Evolutionary conservation across 2,329 filamentous ascomycete species (phyloP), one percentile per base, ranked within the genome.

Genomic region (Stagonosporopsis vannaccii): DNA sequence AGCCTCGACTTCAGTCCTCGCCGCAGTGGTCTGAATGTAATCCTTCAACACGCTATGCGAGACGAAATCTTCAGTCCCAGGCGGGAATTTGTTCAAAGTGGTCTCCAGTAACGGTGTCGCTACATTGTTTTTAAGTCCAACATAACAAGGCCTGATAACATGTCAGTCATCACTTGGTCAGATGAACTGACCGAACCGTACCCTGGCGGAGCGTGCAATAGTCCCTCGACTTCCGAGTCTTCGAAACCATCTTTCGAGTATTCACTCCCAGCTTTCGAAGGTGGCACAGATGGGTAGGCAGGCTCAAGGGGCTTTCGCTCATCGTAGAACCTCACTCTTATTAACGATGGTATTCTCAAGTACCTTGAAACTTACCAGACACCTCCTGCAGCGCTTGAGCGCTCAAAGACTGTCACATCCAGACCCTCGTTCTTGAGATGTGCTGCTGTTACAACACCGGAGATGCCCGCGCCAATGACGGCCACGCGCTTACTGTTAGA

Each of bases 21-120:
- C 60, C 0, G 87, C 82, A 0, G 87, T 82, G n/a, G 82, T 79
- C 56, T 87, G 83, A 4, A 90, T 82, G 63, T 90, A 90, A 2
- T 81, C 75, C 30, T 82, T 81, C 8, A 90, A 74, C 0, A 82
- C 78, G 15, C 74, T 66, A 56, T 90, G 88, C 2, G 76, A 81
- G 4, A 88, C 83, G 56, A 84, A 85, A 15, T 86, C 83, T 2
- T 81, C 81, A 0, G 86, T 89, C 0, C 82, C 84, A 6, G 80
- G 72, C 0, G 86, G 85, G 83, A 88, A 91, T 6, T 68, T 59
- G 48, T 80, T 79, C 41, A 83, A 70, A 19, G 76, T 81, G 2
- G 80, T 80, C 39, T 80, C 73, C 66, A 85, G 79, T 54, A 84
- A 68, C 4, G 77, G 75, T 2, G 82, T 84, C 6, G 78, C 76